phyloP scores from a whole-genome alignment of 108 stramenopile genomes.

The Nitzschia putrida region DNA sequence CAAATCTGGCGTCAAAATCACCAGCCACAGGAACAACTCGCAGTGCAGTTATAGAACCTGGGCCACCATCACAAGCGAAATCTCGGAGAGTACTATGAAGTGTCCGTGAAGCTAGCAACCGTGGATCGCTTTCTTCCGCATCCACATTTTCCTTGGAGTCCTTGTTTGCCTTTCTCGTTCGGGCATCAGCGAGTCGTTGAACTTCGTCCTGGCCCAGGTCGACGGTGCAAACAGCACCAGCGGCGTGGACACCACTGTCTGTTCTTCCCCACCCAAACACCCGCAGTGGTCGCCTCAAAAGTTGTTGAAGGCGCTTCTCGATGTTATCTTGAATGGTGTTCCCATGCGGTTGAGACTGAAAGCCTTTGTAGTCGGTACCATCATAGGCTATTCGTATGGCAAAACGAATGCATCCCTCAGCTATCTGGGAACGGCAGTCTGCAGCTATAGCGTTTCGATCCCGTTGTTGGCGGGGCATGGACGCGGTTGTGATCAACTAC shows the following conservation, averaged over 20 bases:
- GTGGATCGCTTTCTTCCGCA: background rate
- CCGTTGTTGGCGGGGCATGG: background rate
- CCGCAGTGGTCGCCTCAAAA: constrained; percentile 7
- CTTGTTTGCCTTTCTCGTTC: background rate
- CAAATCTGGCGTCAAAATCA: constrained; percentile 16
- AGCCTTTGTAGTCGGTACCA: constrained; percentile 15
- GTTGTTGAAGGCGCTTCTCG: constrained; percentile 2
- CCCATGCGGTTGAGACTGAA: constrained; percentile 15
- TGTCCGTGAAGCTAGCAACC: background rate
- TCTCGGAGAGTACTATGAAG: constrained; percentile 10
- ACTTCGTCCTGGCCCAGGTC: constrained; percentile 14
- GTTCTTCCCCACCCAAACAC: constrained; percentile 23
- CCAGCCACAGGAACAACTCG: background rate
- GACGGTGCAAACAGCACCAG: constrained; percentile 15
- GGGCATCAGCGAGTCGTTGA: background rate
- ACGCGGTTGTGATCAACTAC: background rate
- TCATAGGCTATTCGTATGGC: constrained; percentile 16
- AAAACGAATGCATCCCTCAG: constrained; percentile 3
- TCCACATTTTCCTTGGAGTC: background rate
- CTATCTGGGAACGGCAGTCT: background rate
- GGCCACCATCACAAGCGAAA: constrained; percentile 7
- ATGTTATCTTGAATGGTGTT: constrained; percentile 20
- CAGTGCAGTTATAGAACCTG: constrained; percentile 6
- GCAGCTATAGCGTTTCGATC: constrained; percentile 16
- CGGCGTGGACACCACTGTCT: constrained; percentile 17